Conservation (phyloP, 2,329 filamentous ascomycete species). For the Colletotrichum sp. region DNA sequence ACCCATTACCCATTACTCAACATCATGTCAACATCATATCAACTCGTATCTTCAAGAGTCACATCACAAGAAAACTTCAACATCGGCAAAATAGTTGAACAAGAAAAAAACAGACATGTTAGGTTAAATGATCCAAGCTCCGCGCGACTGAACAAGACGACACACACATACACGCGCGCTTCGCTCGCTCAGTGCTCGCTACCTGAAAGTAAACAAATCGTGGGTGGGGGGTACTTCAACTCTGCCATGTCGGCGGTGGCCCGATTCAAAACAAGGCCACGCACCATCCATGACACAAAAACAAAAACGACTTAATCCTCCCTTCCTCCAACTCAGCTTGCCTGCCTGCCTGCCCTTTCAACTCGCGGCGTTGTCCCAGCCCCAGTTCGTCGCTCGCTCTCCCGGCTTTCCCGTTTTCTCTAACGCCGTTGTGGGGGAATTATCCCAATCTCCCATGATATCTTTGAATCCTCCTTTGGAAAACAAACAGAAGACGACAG, state of each 20-base stretch:
- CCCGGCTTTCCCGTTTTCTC: not conserved
- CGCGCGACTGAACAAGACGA: not conserved
- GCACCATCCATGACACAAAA: not conserved
- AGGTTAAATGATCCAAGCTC: not conserved
- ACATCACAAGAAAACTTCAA: not conserved
- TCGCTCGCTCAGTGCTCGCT: not conserved
- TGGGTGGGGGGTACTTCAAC: not conserved
- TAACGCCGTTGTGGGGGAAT: not conserved
- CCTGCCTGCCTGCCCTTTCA: not conserved
- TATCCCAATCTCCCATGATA: not conserved
- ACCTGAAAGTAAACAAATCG: not conserved
- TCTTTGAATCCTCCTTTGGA: not conserved
- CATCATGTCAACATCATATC: not conserved
- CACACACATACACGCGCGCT: not conserved
- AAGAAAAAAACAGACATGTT: not conserved
- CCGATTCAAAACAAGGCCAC: not conserved
- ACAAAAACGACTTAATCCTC: not conserved
- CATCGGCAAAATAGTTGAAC: not conserved
- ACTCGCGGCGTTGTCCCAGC: not conserved
- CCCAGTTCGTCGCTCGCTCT: not conserved
- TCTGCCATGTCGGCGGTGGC: not conserved
- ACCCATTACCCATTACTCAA: not conserved
- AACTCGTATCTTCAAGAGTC: not conserved
- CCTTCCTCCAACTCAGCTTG: not conserved
- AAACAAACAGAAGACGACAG: not conserved